Evolutionary conservation across 2,329 filamentous ascomycete species (phyloP).

Genomic region (Fusarium oxysporum): DNA sequence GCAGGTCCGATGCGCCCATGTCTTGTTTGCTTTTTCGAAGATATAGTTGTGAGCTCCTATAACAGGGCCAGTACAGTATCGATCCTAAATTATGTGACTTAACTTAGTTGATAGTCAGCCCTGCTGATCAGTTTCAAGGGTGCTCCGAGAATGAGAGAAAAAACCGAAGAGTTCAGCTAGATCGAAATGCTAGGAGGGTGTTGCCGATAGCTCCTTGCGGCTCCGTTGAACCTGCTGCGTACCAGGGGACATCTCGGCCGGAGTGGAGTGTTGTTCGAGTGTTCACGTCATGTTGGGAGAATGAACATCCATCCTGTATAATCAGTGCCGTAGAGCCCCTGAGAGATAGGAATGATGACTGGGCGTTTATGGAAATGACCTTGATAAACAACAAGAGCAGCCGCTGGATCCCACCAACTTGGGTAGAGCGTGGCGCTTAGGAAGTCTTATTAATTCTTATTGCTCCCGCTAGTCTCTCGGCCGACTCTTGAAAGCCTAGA

Average conservation of each 20-base stretch:
- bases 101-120: not conserved
- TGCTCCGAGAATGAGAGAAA: not conserved
- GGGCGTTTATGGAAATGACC: not conserved
- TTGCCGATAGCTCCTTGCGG: conserved; percentile 19
- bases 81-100: not conserved
- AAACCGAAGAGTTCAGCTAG: conserved; percentile 7
- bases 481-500: conserved; percentile 18
- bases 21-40: conserved; percentile 10
- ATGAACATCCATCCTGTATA: conserved; percentile 11
- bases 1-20: conserved; percentile 31
- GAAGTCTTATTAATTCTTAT: conserved; percentile 10
- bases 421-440: conserved; percentile 20
- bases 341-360: conserved; percentile 1
- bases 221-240: conserved; percentile 2
- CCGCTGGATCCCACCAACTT: conserved; percentile 2
- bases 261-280: conserved; percentile 21
- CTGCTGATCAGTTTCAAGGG: not conserved
- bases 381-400: not conserved
- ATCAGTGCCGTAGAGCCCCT: conserved; percentile 2
- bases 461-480: conserved; percentile 16
- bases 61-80: not conserved
- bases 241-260: conserved; percentile 31
- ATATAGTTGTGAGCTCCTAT: conserved; percentile 7
- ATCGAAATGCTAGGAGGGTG: conserved; percentile 8
- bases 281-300: conserved; percentile 37